Evolutionary conservation across 805 yeast species (phyloP).

Genomic region (Ogataea methanolica): DNA sequence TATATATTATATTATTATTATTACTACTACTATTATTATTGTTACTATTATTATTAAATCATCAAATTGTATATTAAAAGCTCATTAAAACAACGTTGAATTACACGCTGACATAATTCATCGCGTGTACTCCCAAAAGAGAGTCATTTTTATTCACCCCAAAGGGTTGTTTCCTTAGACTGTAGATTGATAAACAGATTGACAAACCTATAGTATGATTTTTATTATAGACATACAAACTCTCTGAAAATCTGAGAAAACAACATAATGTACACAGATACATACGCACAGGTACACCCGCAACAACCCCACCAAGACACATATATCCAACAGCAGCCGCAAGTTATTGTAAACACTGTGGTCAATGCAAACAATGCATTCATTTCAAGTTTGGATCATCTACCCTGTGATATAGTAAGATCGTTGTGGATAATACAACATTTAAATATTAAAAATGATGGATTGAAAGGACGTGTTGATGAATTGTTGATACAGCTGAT

Average conservation of each 20-base stretch:
- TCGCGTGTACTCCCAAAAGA: no score
- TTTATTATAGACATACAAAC: no score
- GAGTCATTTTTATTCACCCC: no score
- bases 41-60: neutral
- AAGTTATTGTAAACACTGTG: constrained; percentile 22
- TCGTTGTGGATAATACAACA: constrained; percentile 34
- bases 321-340: constrained; percentile 1
- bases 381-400: constrained; percentile 33
- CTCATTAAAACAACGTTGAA: neutral
- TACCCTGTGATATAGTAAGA: constrained; percentile 35
- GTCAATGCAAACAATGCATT: constrained; percentile 31
- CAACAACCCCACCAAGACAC: neutral
- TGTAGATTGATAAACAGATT: no score
- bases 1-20: neutral
- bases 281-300: no score
- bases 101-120: no score
- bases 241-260: no score
- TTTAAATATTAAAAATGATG: constrained; percentile 22
- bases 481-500: neutral
- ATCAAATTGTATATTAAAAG: no score
- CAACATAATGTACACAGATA: no score
- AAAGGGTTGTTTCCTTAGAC: no score
- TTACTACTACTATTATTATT: neutral
- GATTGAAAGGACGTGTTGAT: constrained; percentile 3
- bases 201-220: no score